A percentile compares a stretch with the other conserved stretches of the same genome.
These are phyloP conservation scores for Aechmea fasciata DNA, from an alignment of 176 grass and related monocot genomes.

Conservation along the genomic window DNA sequence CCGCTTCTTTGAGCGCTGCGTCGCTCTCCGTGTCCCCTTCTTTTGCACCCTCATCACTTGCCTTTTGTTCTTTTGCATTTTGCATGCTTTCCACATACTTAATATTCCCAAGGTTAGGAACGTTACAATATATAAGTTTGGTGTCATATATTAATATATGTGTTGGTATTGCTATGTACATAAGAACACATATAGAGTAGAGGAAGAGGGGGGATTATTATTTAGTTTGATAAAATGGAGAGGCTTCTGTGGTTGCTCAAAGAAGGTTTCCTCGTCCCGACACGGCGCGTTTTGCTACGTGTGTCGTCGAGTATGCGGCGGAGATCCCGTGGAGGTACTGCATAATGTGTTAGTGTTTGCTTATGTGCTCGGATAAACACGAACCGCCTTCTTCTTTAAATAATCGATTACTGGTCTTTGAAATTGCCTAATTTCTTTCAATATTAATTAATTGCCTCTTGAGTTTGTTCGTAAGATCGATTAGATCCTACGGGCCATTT, in stretches of 20 bases:
- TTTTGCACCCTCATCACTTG: too few relatives aligned
- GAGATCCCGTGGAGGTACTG: neutral
- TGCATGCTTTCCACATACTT: neutral
- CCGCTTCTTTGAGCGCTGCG: neutral
- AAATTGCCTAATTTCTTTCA: too few relatives aligned
- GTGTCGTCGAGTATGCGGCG: neutral
- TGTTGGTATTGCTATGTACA: neutral
- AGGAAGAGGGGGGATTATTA: neutral
- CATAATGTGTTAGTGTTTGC: too few relatives aligned
- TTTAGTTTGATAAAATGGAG: neutral
- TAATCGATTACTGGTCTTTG: too few relatives aligned
- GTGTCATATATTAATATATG: neutral
- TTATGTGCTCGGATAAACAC: too few relatives aligned
- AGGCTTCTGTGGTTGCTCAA: neutral
- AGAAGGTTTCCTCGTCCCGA: neutral
- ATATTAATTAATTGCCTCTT: too few relatives aligned
- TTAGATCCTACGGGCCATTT: too few relatives aligned
- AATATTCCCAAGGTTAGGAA: neutral
- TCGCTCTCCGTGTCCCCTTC: neutral
- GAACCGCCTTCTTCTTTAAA: too few relatives aligned
- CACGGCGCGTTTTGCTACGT: neutral
- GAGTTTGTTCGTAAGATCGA: too few relatives aligned
- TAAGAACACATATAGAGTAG: neutral
- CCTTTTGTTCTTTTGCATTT: constrained; percentile 1
- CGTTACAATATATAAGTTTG: neutral